A percentile compares a stretch with the other conserved stretches of the same genome.
Evolutionary conservation across 805 yeast species (phyloP).

Genomic region (Cyberlindnera amylophila): DNA sequence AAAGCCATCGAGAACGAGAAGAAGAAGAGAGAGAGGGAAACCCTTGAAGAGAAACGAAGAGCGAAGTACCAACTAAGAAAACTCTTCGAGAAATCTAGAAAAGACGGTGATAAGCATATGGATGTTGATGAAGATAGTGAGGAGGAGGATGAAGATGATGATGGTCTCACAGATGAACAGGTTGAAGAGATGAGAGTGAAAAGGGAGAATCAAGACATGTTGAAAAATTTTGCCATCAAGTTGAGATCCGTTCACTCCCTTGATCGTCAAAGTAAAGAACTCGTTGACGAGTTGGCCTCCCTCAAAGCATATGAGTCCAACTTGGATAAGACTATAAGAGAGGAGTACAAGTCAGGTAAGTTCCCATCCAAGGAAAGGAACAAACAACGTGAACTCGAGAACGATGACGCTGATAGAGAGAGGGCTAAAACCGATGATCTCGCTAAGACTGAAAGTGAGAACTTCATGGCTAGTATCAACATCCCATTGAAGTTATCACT

Average conservation of each 20-base stretch:
- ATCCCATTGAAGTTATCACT: constrained; percentile 18
- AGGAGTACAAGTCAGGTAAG: constrained; percentile 15
- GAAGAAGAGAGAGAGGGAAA: constrained; percentile 45
- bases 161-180: constrained; percentile 32
- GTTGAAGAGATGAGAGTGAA: constrained; percentile 29
- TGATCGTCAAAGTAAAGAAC: constrained; percentile 16
- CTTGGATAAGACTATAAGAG: constrained; percentile 31
- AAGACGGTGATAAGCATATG: constrained; percentile 18
- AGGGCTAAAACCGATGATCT: constrained; percentile 31
- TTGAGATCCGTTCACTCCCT: constrained; percentile 14
- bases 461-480: constrained; percentile 18
- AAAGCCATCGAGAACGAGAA: constrained; percentile 50
- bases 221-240: constrained; percentile 21
- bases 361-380: constrained; percentile 22
- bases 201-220: constrained; percentile 17
- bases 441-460: constrained; percentile 13
- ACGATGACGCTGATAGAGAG: constrained; percentile 38
- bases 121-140: constrained; percentile 25
- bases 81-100: constrained; percentile 38
- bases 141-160: constrained; percentile 23
- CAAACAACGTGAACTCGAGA: constrained; percentile 37
- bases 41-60: constrained; percentile 44
- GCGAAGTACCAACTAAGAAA: constrained; percentile 45
- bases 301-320: constrained; percentile 34
- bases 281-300: constrained; percentile 23